Base-by-base conservation (phyloP, 768 basidiomycete species). In the Cytidiella melzeri region DNA sequence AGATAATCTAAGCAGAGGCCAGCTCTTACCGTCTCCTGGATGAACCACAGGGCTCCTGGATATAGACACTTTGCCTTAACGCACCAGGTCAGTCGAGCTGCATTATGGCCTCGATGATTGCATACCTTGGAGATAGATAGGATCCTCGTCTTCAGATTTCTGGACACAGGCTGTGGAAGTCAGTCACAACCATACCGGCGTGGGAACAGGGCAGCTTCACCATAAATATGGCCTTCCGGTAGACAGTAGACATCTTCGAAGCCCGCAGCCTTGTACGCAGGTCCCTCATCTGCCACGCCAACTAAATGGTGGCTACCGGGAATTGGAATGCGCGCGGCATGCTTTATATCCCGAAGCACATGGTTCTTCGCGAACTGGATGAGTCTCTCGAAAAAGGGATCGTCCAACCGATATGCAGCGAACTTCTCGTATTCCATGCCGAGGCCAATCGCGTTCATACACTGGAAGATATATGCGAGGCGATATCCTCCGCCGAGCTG, bases 211-310 rank as follows among this genome's bases (percentile, higher is more conserved):
- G 26, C 7, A 26, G 28, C 59, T 73, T 40, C 55, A 85, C 87
- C 87, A 53, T 80, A 91, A 3, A 92, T 81, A 54, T 84, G 68
- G 1, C 76, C 79, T 52, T 74, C 72, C 4, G 65, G 62, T 12
- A 91, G 65, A 27, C 61, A 68, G 59, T 71, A 83, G 1, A 85
- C 75, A 53, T 84, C 73, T 30, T 74, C 58, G 45, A 66, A 59
- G 1, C 81, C 81, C n/a, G 63, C 67, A 6, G 61, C 46, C 19
- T 60, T 61, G 53, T 87, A 87, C 0, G 81, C 78, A 0, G 82
- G 79, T 0, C 87, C 87, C 64, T 92, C 87, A 57, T 93, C 91
- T 3, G 87, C 84, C 7, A 92, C 76, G 1, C 92, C 91, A 10
- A 91, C 85, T 1, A 93, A 72, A 23, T 81, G 71, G 51, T 80